Evolutionary conservation across 192 early-diverging fungal genomes (phyloP).

Genomic region (Coemansia sp.): DNA sequence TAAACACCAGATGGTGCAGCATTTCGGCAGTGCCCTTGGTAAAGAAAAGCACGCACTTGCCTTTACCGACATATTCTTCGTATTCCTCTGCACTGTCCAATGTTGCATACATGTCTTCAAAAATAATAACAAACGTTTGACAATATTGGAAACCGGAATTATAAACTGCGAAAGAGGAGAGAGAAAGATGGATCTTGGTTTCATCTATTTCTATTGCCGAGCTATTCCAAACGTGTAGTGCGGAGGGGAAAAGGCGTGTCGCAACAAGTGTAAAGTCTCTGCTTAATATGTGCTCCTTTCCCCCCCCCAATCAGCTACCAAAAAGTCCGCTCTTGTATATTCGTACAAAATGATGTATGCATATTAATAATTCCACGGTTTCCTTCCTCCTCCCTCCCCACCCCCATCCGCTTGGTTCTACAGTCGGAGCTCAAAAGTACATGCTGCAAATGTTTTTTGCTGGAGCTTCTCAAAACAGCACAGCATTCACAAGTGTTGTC

Average conservation of each 20-base stretch:
- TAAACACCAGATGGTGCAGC: not conserved
- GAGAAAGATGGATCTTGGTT: not conserved
- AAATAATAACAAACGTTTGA: not conserved
- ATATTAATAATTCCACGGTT: too few species aligned
- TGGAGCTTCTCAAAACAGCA: slow-evolving; percentile 5
- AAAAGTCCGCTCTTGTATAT: not conserved
- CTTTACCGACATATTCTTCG: not conserved
- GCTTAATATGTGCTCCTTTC: too few species aligned
- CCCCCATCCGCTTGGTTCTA: too few species aligned
- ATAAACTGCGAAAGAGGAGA: not conserved
- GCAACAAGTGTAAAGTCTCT: too few species aligned
- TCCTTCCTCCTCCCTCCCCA: too few species aligned
- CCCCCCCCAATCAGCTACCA: not conserved
- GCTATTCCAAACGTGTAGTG: too few species aligned
- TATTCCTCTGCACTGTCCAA: slow-evolving; percentile 2
- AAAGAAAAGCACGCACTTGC: not conserved
- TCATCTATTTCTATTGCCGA: not conserved
- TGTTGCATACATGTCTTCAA: slow-evolving; percentile 3
- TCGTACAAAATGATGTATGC: not conserved
- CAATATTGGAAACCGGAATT: not conserved
- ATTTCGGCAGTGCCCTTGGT: not conserved
- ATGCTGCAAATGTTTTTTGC: too few species aligned
- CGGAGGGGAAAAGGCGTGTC: too few species aligned
- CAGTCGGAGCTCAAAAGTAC: too few species aligned
- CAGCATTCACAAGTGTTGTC: not conserved